Evolutionary conservation across 2,329 filamentous ascomycete species (phyloP).

Genomic region (Sporothrix protearum): DNA sequence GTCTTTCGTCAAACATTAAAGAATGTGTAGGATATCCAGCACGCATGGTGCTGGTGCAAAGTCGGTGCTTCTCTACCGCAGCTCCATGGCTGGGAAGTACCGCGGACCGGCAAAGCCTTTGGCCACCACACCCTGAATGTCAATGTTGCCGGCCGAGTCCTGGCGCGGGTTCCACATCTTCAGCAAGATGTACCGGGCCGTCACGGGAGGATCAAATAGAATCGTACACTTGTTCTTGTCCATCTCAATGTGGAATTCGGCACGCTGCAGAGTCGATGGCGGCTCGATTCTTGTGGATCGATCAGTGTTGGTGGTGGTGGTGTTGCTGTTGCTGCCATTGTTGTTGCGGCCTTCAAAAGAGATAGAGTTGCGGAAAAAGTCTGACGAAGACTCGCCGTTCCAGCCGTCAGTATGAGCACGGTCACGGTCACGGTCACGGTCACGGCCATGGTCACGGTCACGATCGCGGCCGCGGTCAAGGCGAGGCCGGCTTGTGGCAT

Average conservation of each 20-base stretch:
- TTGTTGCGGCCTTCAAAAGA: neutral
- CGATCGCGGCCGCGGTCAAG: slow-evolving; percentile 14
- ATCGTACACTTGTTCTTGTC: slow-evolving; percentile 83
- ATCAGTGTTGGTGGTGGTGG: neutral
- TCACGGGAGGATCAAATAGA: slow-evolving; percentile 76
- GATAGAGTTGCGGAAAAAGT: slow-evolving; percentile 29
- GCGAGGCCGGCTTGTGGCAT: slow-evolving; percentile 22
- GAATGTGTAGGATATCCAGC: neutral
- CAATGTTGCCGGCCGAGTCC: slow-evolving; percentile 67
- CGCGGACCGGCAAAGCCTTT: slow-evolving; percentile 82
- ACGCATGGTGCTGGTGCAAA: neutral
- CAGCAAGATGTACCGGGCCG: slow-evolving; percentile 76
- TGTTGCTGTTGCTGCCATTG: neutral
- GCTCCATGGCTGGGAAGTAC: slow-evolving; percentile 69
- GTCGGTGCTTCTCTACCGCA: slow-evolving; percentile 45
- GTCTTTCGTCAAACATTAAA: neutral
- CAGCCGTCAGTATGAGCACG: slow-evolving; percentile 41
- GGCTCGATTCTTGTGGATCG: neutral
- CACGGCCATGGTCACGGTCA: no score
- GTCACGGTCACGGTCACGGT: slow-evolving; percentile 14
- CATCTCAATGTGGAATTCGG: slow-evolving; percentile 77
- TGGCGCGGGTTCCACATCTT: slow-evolving; percentile 84
- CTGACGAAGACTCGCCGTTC: slow-evolving; percentile 34
- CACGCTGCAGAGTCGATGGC: slow-evolving; percentile 60
- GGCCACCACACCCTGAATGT: slow-evolving; percentile 80